Percentiles rank a stretch among this genome's conserved stretches.
These are phyloP conservation scores for Fusarium sambucinum DNA, from an alignment of 2,329 filamentous ascomycete species.

Conservation along the genomic window DNA sequence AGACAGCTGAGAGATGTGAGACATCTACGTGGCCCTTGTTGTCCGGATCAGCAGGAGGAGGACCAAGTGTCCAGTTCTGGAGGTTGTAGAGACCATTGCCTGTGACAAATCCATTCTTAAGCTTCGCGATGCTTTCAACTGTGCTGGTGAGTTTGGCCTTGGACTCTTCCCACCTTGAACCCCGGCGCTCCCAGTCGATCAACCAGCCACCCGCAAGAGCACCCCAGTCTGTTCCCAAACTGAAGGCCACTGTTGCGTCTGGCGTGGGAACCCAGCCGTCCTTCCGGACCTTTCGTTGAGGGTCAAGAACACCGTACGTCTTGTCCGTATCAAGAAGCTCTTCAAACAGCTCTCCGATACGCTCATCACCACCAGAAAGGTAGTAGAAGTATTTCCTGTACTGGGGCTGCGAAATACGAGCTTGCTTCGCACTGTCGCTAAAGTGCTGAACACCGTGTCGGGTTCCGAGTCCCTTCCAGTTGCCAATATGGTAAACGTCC, in stretches of 20 bases:
- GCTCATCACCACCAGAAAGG: conserved; percentile 70
- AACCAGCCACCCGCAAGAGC: conserved; percentile 69
- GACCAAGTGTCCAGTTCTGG: conserved; percentile 61
- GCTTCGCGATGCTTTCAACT: conserved; percentile 62
- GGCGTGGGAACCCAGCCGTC: conserved; percentile 62
- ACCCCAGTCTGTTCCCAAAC: conserved; percentile 70
- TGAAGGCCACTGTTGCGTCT: conserved; percentile 59
- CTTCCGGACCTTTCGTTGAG: conserved; percentile 68
- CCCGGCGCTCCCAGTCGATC: conserved; percentile 70
- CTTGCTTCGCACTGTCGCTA: conserved; percentile 71
- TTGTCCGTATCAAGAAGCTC: conserved; percentile 65
- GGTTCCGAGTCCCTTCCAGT: conserved; percentile 70
- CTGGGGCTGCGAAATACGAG: conserved; percentile 66
- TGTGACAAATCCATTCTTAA: conserved; percentile 71
- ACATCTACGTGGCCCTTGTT: conserved; percentile 65
- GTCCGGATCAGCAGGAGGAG: conserved; percentile 64
- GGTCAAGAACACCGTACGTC: conserved; percentile 66
- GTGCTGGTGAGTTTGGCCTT: conserved; percentile 62
- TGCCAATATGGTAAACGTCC: conserved; percentile 70
- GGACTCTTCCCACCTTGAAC: conserved; percentile 65
- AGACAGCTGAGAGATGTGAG: conserved; percentile 68
- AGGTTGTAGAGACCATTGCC: conserved; percentile 66
- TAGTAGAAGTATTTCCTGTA: conserved; percentile 68
- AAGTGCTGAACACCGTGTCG: conserved; percentile 73
- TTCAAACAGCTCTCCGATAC: conserved; percentile 65